A percentile compares a stretch with the other conserved stretches of the same genome.
phyloP scores from a whole-genome alignment of 202 grass and related monocot genomes.

The Schoenoplectus tabernaemontani region DNA sequence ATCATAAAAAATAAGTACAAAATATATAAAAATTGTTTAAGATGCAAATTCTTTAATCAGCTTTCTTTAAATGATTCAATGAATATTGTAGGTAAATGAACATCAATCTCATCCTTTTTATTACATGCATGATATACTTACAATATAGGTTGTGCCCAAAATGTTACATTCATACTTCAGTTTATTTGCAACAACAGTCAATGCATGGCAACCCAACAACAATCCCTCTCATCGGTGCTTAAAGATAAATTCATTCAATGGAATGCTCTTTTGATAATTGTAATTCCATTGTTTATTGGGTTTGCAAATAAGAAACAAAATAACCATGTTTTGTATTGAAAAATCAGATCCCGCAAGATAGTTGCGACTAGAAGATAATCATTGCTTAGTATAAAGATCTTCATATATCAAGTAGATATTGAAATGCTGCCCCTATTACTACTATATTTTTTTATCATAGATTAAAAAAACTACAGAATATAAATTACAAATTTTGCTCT shows the following conservation, averaged over 20 bases:
- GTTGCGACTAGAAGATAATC: not conserved
- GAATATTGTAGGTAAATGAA: not conserved
- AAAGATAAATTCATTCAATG: not conserved
- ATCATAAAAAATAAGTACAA: slow-evolving; percentile 9
- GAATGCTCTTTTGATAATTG: not conserved
- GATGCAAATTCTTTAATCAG: not conserved
- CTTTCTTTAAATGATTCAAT: not conserved
- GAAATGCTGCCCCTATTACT: not conserved
- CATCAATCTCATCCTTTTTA: not conserved
- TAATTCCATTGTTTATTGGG: no score
- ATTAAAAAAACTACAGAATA: no score
- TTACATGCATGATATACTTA: not conserved
- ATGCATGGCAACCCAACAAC: not conserved
- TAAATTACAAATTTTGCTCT: no score
- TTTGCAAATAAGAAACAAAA: not conserved
- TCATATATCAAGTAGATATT: not conserved
- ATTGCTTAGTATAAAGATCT: not conserved
- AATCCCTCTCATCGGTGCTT: not conserved
- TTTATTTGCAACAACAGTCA: not conserved
- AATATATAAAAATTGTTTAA: not conserved
- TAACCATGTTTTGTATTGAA: not conserved
- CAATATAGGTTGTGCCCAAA: not conserved
- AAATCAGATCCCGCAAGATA: not conserved
- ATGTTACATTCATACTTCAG: not conserved
- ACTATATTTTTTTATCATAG: no score